These are phyloP conservation scores for Malus hybrid DNA, from an alignment of 331 rosid species.

Conservation along the genomic window DNA sequence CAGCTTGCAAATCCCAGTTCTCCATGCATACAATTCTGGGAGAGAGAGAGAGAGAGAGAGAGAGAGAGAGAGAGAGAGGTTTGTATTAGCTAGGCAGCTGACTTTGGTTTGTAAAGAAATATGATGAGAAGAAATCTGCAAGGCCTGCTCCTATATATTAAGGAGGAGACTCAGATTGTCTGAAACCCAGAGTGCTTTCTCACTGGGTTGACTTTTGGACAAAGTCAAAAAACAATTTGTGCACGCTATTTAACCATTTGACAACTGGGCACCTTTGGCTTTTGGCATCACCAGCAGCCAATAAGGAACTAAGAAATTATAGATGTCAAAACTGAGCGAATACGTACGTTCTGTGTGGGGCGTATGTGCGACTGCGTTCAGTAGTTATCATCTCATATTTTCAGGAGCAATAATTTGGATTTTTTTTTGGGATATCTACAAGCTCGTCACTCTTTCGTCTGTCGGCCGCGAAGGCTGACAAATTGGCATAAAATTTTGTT, in stretches of 20 bases:
- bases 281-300: constrained; percentile 4
- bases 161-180: background rate
- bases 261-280: background rate
- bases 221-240: constrained; percentile 31
- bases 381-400: background rate
- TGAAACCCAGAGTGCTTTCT: background rate
- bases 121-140: constrained; percentile 14
- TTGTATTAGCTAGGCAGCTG: background rate
- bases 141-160: constrained; percentile 21
- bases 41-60: background rate
- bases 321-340: background rate
- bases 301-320: background rate
- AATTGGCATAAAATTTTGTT: background rate
- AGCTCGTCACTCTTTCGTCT: background rate
- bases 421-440: background rate
- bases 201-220: constrained; percentile 37
- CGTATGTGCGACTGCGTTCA: background rate
- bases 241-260: background rate
- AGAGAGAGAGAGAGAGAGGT: background rate
- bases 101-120: constrained; percentile 4
- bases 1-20: constrained; percentile 80
- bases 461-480: constrained; percentile 14
- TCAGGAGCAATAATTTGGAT: constrained; percentile 15
- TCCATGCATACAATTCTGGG: constrained; percentile 18
- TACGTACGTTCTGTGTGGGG: background rate